phyloP scores from a whole-genome alignment of 2,329 filamentous ascomycete species.

The Metarhizium sp. region DNA sequence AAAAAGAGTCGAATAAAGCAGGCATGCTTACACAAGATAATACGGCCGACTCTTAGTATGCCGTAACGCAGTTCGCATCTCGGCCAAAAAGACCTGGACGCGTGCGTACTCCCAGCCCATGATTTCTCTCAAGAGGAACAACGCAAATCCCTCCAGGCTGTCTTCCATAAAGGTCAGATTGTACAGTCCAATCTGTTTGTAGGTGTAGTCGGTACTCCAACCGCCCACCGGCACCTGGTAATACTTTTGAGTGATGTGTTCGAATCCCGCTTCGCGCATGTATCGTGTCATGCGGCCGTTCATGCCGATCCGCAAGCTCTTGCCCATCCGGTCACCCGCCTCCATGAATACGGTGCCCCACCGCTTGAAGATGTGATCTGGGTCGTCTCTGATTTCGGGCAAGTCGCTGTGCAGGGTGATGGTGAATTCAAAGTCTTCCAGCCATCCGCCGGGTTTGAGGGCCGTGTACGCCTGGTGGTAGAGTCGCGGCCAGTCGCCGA shows the following conservation, averaged over 20 bases:
- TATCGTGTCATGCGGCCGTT: conserved; percentile 12
- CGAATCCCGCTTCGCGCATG: conserved; percentile 17
- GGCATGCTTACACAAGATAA: conserved; percentile 13
- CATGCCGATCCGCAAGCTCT: conserved; percentile 12
- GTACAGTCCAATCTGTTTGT: conserved; percentile 11
- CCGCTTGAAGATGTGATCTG: conserved; percentile 16
- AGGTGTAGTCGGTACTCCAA: conserved; percentile 9
- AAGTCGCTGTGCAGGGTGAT: conserved; percentile 3
- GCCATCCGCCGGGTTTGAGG: conserved; percentile 44
- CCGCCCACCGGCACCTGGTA: conserved; percentile 8
- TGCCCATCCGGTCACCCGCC: conserved; percentile 14
- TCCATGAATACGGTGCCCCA: conserved; percentile 16
- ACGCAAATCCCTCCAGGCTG: conserved; percentile 18
- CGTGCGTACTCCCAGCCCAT: conserved; percentile 16
- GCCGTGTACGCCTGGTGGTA: conserved; percentile 41
- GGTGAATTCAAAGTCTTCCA: conserved; percentile 20
- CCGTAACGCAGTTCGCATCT: conserved; percentile 15
- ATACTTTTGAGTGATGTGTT: conserved; percentile 6
- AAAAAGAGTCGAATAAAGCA: not conserved
- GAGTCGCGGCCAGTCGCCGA: conserved; percentile 45
- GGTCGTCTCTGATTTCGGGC: conserved; percentile 12
- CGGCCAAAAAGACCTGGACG: conserved; percentile 14
- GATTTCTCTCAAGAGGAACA: conserved; percentile 18
- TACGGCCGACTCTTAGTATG: conserved; percentile 14
- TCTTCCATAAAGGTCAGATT: conserved; percentile 16